Evolutionary conservation across 2,329 filamentous ascomycete species (phyloP).

Genomic region (Cytospora leucostoma): DNA sequence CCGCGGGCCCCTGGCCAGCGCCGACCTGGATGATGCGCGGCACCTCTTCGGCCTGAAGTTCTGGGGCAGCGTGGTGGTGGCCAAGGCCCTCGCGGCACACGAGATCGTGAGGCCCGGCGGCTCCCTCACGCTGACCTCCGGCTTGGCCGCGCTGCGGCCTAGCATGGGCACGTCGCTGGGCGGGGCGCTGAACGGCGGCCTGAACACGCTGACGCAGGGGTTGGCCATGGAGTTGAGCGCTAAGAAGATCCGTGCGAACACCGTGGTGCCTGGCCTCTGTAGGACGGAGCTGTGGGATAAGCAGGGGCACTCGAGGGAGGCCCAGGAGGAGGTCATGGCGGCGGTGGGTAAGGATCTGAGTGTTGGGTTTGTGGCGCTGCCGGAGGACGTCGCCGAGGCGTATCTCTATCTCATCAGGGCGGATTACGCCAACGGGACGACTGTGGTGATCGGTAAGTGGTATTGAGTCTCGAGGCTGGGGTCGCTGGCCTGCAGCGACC

Average conservation of each 20-base stretch:
- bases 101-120: slow-evolving; percentile 41
- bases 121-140: slow-evolving; percentile 42
- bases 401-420: slow-evolving; percentile 35
- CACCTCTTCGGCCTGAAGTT: slow-evolving; percentile 44
- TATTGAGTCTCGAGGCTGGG: not conserved
- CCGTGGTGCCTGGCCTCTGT: slow-evolving; percentile 37
- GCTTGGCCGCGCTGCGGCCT: slow-evolving; percentile 39
- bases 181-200: slow-evolving; percentile 36
- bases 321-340: slow-evolving; percentile 33
- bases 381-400: slow-evolving; percentile 35
- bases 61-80: slow-evolving; percentile 41
- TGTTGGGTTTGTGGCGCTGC: slow-evolving; percentile 34
- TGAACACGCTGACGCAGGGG: slow-evolving; percentile 34
- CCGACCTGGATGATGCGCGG: slow-evolving; percentile 39
- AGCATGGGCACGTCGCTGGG: slow-evolving; percentile 41
- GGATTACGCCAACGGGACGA: slow-evolving; percentile 35
- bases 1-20: slow-evolving; percentile 38
- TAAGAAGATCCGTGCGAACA: slow-evolving; percentile 37
- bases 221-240: slow-evolving; percentile 34
- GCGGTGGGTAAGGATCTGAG: slow-evolving; percentile 30
- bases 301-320: slow-evolving; percentile 33
- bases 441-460: slow-evolving; percentile 33
- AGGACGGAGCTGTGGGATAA: slow-evolving; percentile 39
- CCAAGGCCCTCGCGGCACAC: slow-evolving; percentile 41
- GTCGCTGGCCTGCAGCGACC: not conserved